phyloP scores from a whole-genome alignment of 192 early-diverging fungal species.

The Rhizophlyctis rosea region DNA sequence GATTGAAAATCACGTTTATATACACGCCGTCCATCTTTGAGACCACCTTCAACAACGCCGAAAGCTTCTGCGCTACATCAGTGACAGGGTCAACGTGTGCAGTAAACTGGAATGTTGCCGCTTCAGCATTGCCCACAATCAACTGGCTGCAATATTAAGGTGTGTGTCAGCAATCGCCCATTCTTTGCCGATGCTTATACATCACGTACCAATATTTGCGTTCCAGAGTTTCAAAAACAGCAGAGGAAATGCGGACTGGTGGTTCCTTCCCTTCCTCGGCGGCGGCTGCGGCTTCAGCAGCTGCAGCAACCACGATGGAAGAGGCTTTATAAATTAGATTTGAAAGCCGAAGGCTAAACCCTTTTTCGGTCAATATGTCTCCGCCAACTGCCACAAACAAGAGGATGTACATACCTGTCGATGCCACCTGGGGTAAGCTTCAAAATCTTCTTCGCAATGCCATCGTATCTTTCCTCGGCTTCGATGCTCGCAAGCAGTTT shows the following conservation, averaged over 20 bases:
- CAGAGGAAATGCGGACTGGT: no score
- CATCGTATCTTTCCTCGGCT: constrained; percentile 25
- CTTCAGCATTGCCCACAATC: neutral
- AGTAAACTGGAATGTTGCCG: constrained; percentile 12
- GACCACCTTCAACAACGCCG: constrained; percentile 67
- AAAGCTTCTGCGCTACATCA: constrained; percentile 74
- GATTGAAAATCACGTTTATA: constrained; percentile 70
- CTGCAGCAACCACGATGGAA: neutral
- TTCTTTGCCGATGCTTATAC: no score
- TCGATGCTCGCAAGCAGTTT: constrained; percentile 60
- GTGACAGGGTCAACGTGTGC: constrained; percentile 77
- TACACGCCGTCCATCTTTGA: constrained; percentile 59
- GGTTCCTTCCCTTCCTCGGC: no score
- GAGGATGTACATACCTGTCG: constrained; percentile 9
- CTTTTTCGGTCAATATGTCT: no score
- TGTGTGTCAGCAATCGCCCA: no score
- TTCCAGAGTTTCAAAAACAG: no score
- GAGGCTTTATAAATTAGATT: neutral
- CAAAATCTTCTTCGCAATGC: constrained; percentile 27
- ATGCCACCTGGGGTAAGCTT: constrained; percentile 4
- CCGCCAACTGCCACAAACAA: no score
- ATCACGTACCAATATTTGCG: no score
- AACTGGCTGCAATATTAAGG: no score
- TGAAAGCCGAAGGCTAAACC: neutral
- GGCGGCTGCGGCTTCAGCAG: constrained; percentile 1